A percentile compares a stretch with the other conserved stretches of the same genome.
Conservation (phyloP, 495 filamentous ascomycete species). For the Eremomyces bilateralis region DNA sequence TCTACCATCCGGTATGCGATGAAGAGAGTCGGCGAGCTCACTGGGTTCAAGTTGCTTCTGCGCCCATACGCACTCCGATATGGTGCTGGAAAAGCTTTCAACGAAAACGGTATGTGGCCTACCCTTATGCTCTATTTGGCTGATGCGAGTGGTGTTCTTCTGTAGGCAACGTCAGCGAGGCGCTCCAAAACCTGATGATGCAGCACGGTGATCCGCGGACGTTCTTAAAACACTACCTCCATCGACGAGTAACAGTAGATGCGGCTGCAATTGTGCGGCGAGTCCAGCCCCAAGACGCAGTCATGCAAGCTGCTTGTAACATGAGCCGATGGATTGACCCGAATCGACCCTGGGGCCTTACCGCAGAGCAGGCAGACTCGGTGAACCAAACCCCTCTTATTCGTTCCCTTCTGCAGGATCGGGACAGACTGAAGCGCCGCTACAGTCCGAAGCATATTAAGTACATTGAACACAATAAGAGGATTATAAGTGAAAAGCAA, state of each 20-base stretch:
- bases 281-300: constrained; percentile 15
- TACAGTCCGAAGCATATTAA: neutral
- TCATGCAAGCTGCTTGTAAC: constrained; percentile 16
- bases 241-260: constrained; percentile 16
- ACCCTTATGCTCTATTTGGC: too few species aligned
- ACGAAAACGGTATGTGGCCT: too few species aligned
- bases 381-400: constrained; percentile 13
- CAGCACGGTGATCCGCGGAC: too few species aligned
- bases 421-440: constrained; percentile 11
- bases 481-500: constrained; percentile 12
- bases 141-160: too few species aligned
- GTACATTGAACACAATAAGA: constrained; percentile 7
- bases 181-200: constrained; percentile 19
- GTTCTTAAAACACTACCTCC: constrained; percentile 20
- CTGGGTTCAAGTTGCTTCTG: neutral
- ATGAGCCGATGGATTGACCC: constrained; percentile 19
- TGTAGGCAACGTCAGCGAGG: constrained; percentile 17
- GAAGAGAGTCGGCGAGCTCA: neutral
- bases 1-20: neutral
- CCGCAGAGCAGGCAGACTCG: constrained; percentile 12
- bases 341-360: constrained; percentile 16
- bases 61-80: neutral
- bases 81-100: too few species aligned
- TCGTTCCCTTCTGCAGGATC: constrained; percentile 5
- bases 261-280: constrained; percentile 16